phyloP scores from a whole-genome alignment of 345 rosid genomes.

The Leavenworthia alabamica region DNA sequence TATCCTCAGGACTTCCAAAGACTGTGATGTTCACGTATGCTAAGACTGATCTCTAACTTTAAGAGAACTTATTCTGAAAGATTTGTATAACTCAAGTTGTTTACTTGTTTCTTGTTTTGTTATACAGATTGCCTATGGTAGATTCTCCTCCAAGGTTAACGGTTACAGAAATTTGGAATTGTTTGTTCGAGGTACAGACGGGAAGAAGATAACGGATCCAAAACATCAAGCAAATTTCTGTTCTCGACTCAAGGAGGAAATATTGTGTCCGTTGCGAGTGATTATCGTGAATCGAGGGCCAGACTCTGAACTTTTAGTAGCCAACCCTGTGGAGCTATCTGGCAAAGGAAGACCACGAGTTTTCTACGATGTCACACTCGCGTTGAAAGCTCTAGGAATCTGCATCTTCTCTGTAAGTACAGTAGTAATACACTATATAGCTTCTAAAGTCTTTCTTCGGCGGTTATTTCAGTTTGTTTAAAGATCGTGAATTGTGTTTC shows the following conservation, averaged over 20 bases:
- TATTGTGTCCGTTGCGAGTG: slow-evolving; percentile 55
- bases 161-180: slow-evolving; percentile 50
- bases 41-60: not conserved
- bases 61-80: not conserved
- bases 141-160: slow-evolving; percentile 43
- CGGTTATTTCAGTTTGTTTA: not conserved
- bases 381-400: slow-evolving; percentile 52
- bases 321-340: slow-evolving; percentile 71
- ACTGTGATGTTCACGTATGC: slow-evolving; percentile 56
- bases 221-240: slow-evolving; percentile 41
- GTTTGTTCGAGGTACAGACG: slow-evolving; percentile 57
- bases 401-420: slow-evolving; percentile 61
- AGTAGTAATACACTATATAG: not conserved
- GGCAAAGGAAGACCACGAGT: slow-evolving; percentile 78
- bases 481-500: not conserved
- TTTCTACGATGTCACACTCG: slow-evolving; percentile 60
- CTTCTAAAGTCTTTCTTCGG: not conserved
- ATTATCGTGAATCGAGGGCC: slow-evolving; percentile 59
- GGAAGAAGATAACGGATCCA: slow-evolving; percentile 55
- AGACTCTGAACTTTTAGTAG: slow-evolving; percentile 60
- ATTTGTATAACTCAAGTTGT: not conserved
- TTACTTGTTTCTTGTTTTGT: slow-evolving; percentile 9
- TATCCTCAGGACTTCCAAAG: slow-evolving; percentile 67
- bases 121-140: slow-evolving; percentile 55
- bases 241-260: slow-evolving; percentile 51